phyloP scores from a whole-genome alignment of 2,329 filamentous ascomycete genomes.

The Xylaria polymorpha region DNA sequence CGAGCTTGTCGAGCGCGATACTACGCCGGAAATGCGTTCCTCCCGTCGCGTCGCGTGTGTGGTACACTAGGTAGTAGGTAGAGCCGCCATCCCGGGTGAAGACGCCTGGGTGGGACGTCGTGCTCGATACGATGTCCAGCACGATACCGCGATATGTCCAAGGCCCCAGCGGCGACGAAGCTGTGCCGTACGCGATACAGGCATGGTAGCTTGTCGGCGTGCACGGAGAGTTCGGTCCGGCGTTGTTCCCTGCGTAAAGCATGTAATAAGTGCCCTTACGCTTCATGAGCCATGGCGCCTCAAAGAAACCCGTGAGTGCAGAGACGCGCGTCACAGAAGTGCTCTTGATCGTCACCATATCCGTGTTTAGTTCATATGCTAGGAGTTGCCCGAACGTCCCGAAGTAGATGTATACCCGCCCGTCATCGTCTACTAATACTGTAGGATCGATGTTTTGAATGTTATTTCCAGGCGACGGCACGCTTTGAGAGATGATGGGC shows the following conservation, averaged over 20 bases:
- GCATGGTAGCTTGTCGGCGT: slow-evolving; percentile 55
- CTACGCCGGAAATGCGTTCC: slow-evolving; percentile 47
- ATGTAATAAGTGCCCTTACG: slow-evolving; percentile 52
- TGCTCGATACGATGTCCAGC: slow-evolving; percentile 53
- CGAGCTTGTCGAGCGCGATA: slow-evolving; percentile 51
- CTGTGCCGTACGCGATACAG: slow-evolving; percentile 54
- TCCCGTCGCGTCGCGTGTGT: slow-evolving; percentile 52
- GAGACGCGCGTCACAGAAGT: slow-evolving; percentile 41
- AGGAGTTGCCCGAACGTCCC: slow-evolving; percentile 53
- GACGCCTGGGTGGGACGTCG: slow-evolving; percentile 53
- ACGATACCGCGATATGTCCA: slow-evolving; percentile 53
- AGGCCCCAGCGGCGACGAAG: slow-evolving; percentile 50
- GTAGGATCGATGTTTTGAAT: slow-evolving; percentile 57
- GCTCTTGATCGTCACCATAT: slow-evolving; percentile 53
- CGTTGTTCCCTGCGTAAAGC: slow-evolving; percentile 55
- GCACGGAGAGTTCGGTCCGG: slow-evolving; percentile 52
- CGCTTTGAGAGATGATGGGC: slow-evolving; percentile 53
- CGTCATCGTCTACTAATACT: slow-evolving; percentile 53
- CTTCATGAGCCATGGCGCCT: slow-evolving; percentile 54
- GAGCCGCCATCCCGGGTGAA: slow-evolving; percentile 45
- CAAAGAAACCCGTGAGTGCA: slow-evolving; percentile 52
- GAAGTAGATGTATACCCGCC: slow-evolving; percentile 53
- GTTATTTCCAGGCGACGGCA: slow-evolving; percentile 49
- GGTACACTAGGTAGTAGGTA: slow-evolving; percentile 51
- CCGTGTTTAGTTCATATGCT: slow-evolving; percentile 50